Evolutionary conservation across 1,284 basidiomycete species (phyloP).

Genomic region (Apiotrichum brassicae): DNA sequence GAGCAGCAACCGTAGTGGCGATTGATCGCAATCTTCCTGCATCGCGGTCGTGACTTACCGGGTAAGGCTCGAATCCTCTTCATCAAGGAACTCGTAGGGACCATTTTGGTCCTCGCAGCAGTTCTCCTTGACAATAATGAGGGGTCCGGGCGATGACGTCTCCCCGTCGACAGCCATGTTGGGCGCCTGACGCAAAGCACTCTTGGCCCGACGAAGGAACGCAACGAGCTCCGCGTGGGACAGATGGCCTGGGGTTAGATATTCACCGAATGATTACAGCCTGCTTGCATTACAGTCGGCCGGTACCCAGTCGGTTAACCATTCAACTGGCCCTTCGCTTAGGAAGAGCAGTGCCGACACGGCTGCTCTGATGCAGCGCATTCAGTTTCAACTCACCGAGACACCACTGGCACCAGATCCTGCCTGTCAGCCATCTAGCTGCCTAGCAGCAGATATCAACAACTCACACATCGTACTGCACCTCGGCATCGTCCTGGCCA

Average conservation of each 20-base stretch:
- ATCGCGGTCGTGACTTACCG: too few species aligned
- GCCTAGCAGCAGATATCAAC: slow-evolving; percentile 44
- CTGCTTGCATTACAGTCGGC: too few species aligned
- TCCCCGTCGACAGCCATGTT: slow-evolving; percentile 9
- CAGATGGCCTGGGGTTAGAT: slow-evolving; percentile 54
- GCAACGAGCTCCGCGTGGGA: slow-evolving; percentile 65
- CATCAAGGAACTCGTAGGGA: slow-evolving; percentile 61
- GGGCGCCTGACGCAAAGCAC: slow-evolving; percentile 14
- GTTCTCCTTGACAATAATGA: slow-evolving; percentile 86
- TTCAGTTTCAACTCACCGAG: slow-evolving; percentile 52
- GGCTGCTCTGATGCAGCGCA: too few species aligned
- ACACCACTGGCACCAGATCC: slow-evolving; percentile 92
- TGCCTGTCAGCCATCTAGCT: slow-evolving; percentile 56
- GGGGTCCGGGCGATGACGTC: slow-evolving; percentile 42
- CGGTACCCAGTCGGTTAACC: too few species aligned
- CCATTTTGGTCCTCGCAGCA: slow-evolving; percentile 60
- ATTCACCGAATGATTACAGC: not conserved
- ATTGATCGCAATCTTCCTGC: too few species aligned
- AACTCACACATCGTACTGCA: slow-evolving; percentile 44
- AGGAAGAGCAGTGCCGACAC: too few species aligned
- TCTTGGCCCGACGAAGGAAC: slow-evolving; percentile 64
- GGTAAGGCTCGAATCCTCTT: slow-evolving; percentile 80
- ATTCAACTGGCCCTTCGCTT: too few species aligned
- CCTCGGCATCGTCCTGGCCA: slow-evolving; percentile 28
- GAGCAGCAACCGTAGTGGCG: too few species aligned